These are phyloP conservation scores for Erodium texanum DNA, from an alignment of 441 rosid genomes.

Conservation along the genomic window DNA sequence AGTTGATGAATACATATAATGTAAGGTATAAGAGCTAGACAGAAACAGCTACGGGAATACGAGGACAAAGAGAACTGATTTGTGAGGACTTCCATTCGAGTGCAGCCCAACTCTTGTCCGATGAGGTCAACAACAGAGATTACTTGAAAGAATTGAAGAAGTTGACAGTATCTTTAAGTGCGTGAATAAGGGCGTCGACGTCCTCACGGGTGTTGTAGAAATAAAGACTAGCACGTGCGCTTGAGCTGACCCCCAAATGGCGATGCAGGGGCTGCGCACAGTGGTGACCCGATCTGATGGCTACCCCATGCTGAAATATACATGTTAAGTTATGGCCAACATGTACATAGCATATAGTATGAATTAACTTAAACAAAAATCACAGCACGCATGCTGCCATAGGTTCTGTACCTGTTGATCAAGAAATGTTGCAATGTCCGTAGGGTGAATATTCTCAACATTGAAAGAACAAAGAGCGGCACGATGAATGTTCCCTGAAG, in stretches of 20 bases:
- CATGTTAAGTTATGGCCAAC: conserved; percentile 10
- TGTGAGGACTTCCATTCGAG: no score
- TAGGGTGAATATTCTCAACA: conserved; percentile 65
- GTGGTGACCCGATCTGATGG: conserved; percentile 96
- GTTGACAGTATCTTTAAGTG: conserved; percentile 62
- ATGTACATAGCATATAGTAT: background rate
- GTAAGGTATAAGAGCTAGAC: no score
- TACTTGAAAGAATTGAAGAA: conserved; percentile 50
- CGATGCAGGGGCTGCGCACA: conserved; percentile 94
- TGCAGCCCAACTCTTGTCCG: no score
- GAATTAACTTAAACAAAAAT: conserved; percentile 6
- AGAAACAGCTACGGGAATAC: no score
- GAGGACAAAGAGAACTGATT: no score
- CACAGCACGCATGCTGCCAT: background rate
- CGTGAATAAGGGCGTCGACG: conserved; percentile 54
- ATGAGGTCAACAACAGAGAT: background rate
- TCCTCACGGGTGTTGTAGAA: conserved; percentile 85
- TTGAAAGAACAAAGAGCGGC: conserved; percentile 88
- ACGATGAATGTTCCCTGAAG: conserved; percentile 46
- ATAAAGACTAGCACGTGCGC: conserved; percentile 88
- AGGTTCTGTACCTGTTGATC: conserved; percentile 61
- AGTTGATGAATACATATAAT: background rate
- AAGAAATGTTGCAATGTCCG: conserved; percentile 76
- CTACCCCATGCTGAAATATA: conserved; percentile 82
- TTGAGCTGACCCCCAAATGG: conserved; percentile 61